Evolutionary conservation across 2,329 filamentous ascomycete species (phyloP), one percentile per base, ranked within the genome.

Genomic region (Penicillium concentricum): DNA sequence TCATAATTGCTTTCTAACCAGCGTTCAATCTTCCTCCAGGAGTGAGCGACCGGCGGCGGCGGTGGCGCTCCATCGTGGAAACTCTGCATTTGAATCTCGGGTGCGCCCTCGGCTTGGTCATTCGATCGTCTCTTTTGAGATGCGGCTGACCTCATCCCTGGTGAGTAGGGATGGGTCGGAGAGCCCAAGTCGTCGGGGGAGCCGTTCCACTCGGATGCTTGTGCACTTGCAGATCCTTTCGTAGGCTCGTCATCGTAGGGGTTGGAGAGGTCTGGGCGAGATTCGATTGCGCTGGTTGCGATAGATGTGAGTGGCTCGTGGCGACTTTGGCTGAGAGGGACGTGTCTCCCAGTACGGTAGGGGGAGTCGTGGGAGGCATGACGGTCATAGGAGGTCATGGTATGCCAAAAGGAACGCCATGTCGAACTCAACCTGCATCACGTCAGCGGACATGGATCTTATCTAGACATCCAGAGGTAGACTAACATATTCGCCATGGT

Each of bases 1-100:
- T 91, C 89, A 74, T 97, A 99, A 76, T 97, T 91, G 61, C 94
- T 90, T 69, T 97, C 94, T 54, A 90, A 84, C 94, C 94, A 99
- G 39, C 84, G 82, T 73, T 97, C 93, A 71, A 99, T 97, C 75
- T 92, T 90, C 72, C 84, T 87, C 94, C 94, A 99, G 15, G 93
- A 96, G 77, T 97, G 92, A 47, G 81, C 75, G 38, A 96, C 87
- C 7, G 94, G 92, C 2, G 94, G 94, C 8, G 94, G 86, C 3
- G 94, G 94, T 2, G 94, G 92, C 24, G 91, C 83, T 54, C 94
- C 94, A 65, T 97, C 92, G 69, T 89, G 87, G 78, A 99, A 99
- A 60, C 89, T 89, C 77, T 97, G 94, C 91, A 99, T 94, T 66
- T 89, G 93, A 61, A 99, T 96, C 74, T 97, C 93, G 63, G 90